phyloP scores from a whole-genome alignment of 495 filamentous ascomycete genomes.

The Lichina pygmaea region DNA sequence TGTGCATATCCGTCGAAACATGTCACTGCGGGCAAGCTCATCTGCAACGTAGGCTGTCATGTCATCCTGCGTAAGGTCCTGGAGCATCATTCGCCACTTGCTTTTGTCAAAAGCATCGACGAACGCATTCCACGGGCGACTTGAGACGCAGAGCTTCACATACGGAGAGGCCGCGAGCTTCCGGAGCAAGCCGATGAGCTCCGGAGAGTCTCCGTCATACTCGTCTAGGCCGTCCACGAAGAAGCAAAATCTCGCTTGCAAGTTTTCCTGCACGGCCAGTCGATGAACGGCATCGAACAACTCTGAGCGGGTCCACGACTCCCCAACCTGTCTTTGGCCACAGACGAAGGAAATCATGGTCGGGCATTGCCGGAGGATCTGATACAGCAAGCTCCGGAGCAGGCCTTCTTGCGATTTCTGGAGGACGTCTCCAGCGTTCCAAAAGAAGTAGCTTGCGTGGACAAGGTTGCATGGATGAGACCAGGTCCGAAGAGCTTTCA shows the following conservation, averaged over 20 bases:
- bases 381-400: conserved; percentile 15
- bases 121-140: conserved; percentile 21
- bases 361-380: conserved; percentile 11
- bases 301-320: not conserved
- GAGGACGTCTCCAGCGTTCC: conserved; percentile 7
- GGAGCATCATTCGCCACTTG: conserved; percentile 4
- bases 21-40: conserved; percentile 3
- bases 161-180: conserved; percentile 2
- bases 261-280: too few species aligned
- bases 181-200: conserved; percentile 7
- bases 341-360: conserved; percentile 7
- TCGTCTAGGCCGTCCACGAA: conserved; percentile 25
- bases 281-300: too few species aligned
- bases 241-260: conserved; percentile 13
- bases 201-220: conserved; percentile 9
- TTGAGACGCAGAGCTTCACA: conserved; percentile 23
- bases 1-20: conserved; percentile 1
- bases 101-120: conserved; percentile 11
- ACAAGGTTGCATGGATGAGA: conserved; percentile 10
- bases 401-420: conserved; percentile 17
- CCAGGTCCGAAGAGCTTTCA: conserved; percentile 6
- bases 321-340: conserved; percentile 2
- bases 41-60: conserved; percentile 10
- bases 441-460: conserved; percentile 20
- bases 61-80: conserved; percentile 9